Evolutionary conservation across 805 yeast species (phyloP).

Genomic region (Pichia pseudocactophila): DNA sequence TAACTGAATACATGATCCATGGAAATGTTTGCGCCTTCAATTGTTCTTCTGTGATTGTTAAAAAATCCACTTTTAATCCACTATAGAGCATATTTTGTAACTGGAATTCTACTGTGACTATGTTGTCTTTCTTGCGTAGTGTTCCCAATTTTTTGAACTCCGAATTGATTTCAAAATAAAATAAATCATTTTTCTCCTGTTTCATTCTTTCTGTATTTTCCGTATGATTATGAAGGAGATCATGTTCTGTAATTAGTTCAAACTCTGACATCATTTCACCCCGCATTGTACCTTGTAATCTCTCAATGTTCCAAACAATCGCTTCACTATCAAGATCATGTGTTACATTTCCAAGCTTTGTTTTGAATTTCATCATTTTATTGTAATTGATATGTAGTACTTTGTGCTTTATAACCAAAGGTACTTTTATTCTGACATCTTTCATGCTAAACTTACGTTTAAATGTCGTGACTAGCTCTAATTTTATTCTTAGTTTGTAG

Average conservation of each 20-base stretch:
- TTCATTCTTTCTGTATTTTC: conserved; percentile 20
- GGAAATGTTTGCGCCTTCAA: conserved; percentile 57
- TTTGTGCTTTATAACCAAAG: conserved; percentile 32
- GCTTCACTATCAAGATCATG: conserved; percentile 64
- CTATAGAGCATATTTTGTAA: conserved; percentile 58
- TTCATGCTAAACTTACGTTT: conserved; percentile 55
- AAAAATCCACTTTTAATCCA: conserved; percentile 56
- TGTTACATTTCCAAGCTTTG: conserved; percentile 62
- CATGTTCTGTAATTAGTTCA: conserved; percentile 18
- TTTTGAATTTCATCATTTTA: conserved; percentile 54
- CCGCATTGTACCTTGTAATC: conserved; percentile 46
- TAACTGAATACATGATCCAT: conserved; percentile 60
- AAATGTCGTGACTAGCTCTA: conserved; percentile 51
- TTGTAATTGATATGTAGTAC: conserved; percentile 32
- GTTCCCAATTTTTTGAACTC: conserved; percentile 22
- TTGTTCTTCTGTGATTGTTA: conserved; percentile 56
- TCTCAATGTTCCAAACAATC: conserved; percentile 63
- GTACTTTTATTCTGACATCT: conserved; percentile 50
- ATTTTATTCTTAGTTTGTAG: conserved; percentile 41
- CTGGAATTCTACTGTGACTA: conserved; percentile 35
- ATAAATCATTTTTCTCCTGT: conserved; percentile 28
- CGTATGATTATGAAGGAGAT: conserved; percentile 13
- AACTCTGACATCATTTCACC: conserved; percentile 31
- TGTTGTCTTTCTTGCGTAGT: neutral
- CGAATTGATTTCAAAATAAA: conserved; percentile 23